These are phyloP conservation scores for Mortierella sp. DNA, from an alignment of 371 early-diverging fungal genomes.

Conservation along the genomic window DNA sequence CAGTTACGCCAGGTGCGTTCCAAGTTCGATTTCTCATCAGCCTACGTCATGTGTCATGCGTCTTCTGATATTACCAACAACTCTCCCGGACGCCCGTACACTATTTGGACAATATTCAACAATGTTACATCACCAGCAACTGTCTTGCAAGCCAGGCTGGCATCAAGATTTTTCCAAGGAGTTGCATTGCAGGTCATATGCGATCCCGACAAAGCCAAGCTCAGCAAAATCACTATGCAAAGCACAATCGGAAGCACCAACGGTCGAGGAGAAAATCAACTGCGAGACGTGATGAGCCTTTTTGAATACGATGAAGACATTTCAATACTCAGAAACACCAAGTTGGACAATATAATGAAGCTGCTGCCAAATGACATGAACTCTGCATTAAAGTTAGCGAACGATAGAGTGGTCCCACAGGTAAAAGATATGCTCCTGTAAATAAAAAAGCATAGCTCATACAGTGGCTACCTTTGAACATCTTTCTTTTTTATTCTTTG, in stretches of 20 bases:
- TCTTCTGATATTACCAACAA: constrained; percentile 1
- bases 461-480: too few species aligned
- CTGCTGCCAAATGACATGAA: too few species aligned
- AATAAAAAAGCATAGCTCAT: too few species aligned
- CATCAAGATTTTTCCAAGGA: not conserved
- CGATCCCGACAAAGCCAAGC: not conserved
- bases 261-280: not conserved
- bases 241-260: not conserved
- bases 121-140: not conserved
- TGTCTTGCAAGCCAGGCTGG: not conserved
- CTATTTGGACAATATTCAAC: not conserved
- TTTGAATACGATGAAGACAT: not conserved
- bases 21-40: not conserved
- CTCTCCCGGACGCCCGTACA: not conserved
- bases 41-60: not conserved
- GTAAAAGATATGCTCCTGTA: too few species aligned
- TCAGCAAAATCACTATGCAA: not conserved
- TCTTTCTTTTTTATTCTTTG: too few species aligned
- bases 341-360: too few species aligned
- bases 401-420: too few species aligned
- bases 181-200: not conserved
- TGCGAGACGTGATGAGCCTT: not conserved
- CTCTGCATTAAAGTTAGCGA: too few species aligned
- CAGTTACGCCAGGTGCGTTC: constrained; percentile 3
- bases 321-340: not conserved